Base-by-base conservation (phyloP, 257 asterid genomes). In the Asclepias syriaca region DNA sequence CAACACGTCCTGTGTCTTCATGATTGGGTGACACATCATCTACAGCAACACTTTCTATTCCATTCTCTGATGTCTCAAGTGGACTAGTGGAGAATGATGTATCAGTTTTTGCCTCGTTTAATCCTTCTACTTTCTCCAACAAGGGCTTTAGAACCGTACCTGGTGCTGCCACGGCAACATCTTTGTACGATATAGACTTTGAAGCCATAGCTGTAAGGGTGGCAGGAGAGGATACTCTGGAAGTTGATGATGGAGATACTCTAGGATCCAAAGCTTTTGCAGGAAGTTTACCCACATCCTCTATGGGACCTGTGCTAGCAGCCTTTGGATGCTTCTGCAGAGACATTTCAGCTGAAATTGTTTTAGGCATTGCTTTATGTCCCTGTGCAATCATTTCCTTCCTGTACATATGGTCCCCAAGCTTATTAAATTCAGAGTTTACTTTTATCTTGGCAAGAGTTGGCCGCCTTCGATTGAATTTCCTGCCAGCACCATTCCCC, bases 111-210 rank as follows among this genome's bases (percentile, higher is more conserved):
- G 78, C 92, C 78, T 87, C 89, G 61, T 79, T 79, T 75, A 82
- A 82, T 78, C 84, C 97, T 87, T 88, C 96, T 77, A 85, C 85
- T 85, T 87, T 92, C 89, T 84, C 98, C 93, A 79, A 70, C 72
- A 87, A 80, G 87, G 98, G 96, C 96, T 92, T 95, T 74, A 89
- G 91, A 86, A 95, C 91, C 56, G 96, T 90, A 85, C 99, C 98
- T 76, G 97, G 99, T 58, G 96, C 88, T 49, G 98, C 89, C 77
- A 83, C 90, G 50, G 97, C 98, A 66, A 95, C 99, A 81, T 95
- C 97, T 89, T 92, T 95, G 84, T 95, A 95, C 8, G 99, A 95
- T 77, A 92, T 77, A 6, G 88, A 84, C 84, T 95, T 95, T 32
- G 96, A 88, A 78, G 99, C 89, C 77, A 86, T 81, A 27, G 97